Base-by-base conservation (phyloP, 2,329 filamentous ascomycete species). In the Cercospora sp. region DNA sequence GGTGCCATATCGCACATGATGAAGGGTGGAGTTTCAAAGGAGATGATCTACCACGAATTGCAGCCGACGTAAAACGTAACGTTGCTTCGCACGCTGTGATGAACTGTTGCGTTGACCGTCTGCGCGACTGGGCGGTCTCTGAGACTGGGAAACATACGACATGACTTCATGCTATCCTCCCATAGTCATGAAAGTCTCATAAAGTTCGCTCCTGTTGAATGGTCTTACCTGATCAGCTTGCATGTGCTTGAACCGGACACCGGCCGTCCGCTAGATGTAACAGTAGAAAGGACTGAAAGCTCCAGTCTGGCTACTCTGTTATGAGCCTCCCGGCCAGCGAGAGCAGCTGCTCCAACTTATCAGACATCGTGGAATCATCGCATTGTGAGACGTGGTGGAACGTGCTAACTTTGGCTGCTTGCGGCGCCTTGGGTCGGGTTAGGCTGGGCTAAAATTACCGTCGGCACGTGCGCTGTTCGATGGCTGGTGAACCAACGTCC, bases 401-500 rank as follows among this genome's bases (percentile, higher is more conserved):
- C 55, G 55, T 59, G 55, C 55, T 30, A 36, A 36, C 31, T 33
- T 20, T 36, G 55, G 48, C 28, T 59, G 55, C 16, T 59, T 59
- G 55, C 30, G 55, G 55, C 55, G 30, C 55, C 23, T 55, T 28
- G 12, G 13, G 48, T 53, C 20, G 48, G 48, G 23, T 55, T 26
- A 20, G 28, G 55, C 55, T 59, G 55, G 31, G 55, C 55, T 36
- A 59, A 59, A 59, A 59, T 59, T 59, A 20, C 28, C 18, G 13
- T 18, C 30, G 53, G 55, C 55, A 36, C 30, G 55, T 59, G 55
- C 55, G 55, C 53, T 28, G 53, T 59, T 31, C 55, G 55, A 59
- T 23, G 28, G 55, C 55, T 59, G 55, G 55, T 59, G 55, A 59
- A 59, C 55, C 28, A 57, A 28, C 53, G 26, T 57, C 23, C 28